Evolutionary conservation across 352 stramenopile genomes (phyloP), one percentile per base, ranked within the genome.

Genomic region (Globisporangium echinulatum): DNA sequence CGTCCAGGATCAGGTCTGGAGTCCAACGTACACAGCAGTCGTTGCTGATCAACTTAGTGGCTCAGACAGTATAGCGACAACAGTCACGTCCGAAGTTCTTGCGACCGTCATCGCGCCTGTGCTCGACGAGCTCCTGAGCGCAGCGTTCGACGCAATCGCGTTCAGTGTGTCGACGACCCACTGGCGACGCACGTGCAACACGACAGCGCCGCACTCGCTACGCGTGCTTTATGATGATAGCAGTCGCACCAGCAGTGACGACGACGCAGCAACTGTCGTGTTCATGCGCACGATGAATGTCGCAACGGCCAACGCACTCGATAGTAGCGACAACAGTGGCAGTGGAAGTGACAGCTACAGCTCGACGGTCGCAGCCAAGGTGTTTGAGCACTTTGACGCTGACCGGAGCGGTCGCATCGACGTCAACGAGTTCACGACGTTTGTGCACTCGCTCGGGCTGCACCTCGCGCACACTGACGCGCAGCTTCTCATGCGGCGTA

Each of bases 361-460:
- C 10, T 6, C 61, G 0, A 52, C 58, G 5, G 62, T 65, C 0
- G 63, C 49, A 17, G 52, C 82, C 5, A 71, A 78, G 37, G 47
- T 91, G 0, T 88, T 89, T 59, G 66, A 77, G 42, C 65, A 71
- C 7, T 83, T 85, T 47, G 79, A 88, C 57, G 53, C 49, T 1
- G 79, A 89, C 33, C 59, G 54, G 39, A 89, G 74, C 51, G 82
- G 77, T 13, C 66, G 68, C 38, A 86, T 91, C 14, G 82, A 91
- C 9, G 54, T 67, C 7, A 58, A 65, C 17, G 82, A 91, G 58
- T 91, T 91, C 54, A 43, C 61, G 0, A 44, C 69, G 0, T 63
- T 89, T 13, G 53, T 88, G 3, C 46, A 58, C 2, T 39, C 64
- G 0, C 58, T 91, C 3, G 82, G 82, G 11, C 64, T 91, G n/a